Evolutionary conservation across 225 moss, liverwort and hornwort species (phyloP).

Genomic region (Asterella californica): DNA sequence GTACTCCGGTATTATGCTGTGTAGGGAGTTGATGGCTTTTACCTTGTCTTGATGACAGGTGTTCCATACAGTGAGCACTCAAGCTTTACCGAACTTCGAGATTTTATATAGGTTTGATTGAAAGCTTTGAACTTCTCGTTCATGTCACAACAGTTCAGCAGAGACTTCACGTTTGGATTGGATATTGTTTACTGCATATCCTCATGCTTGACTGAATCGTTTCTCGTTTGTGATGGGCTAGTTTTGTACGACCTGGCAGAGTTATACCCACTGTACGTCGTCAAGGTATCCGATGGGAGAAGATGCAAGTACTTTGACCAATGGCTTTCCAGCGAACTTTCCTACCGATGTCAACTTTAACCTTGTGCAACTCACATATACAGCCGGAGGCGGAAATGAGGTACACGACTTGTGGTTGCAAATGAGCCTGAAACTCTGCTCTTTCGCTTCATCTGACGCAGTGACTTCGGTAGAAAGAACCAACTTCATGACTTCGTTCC

Average conservation of each 20-base stretch:
- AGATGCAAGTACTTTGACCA: slow-evolving; percentile 69
- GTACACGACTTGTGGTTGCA: too few species aligned
- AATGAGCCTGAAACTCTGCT: too few species aligned
- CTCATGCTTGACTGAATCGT: not conserved
- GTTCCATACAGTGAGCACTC: slow-evolving; percentile 98
- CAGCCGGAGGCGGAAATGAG: too few species aligned
- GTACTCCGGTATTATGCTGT: not conserved
- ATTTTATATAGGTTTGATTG: slow-evolving; percentile 61
- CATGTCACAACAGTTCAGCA: not conserved
- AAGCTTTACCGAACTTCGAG: slow-evolving; percentile 75
- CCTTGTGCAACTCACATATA: too few species aligned
- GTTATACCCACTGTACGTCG: slow-evolving; percentile 85
- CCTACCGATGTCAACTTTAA: not conserved
- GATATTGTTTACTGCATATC: not conserved
- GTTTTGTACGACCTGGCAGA: slow-evolving; percentile 74
- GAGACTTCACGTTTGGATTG: not conserved
- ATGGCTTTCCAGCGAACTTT: slow-evolving; percentile 45
- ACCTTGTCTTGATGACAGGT: slow-evolving; percentile 23
- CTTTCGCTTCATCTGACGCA: too few species aligned
- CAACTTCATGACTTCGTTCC: too few species aligned
- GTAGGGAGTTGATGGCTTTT: not conserved
- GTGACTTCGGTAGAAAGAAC: too few species aligned
- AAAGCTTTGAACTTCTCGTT: not conserved
- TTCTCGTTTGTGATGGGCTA: slow-evolving; percentile 18
- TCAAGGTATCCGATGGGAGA: slow-evolving; percentile 69